phyloP scores from a whole-genome alignment of 441 rosid genomes.

The Eugenia klotzschiana region DNA sequence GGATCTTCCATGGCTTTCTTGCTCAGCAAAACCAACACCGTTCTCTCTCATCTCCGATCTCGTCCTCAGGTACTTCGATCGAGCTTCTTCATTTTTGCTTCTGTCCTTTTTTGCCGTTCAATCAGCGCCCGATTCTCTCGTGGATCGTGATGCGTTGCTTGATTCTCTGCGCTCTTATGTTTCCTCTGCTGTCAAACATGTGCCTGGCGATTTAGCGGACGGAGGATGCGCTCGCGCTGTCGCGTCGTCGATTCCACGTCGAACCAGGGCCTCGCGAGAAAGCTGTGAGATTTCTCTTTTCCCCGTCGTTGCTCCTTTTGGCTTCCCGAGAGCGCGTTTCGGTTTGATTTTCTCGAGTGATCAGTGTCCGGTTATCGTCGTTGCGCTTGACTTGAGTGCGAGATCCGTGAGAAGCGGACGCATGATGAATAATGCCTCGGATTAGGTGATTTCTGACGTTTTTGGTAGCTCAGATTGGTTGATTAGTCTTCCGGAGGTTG shows the following conservation, averaged over 20 bases:
- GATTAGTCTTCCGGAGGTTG: not conserved
- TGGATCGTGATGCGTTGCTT: not conserved
- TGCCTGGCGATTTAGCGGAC: constrained; percentile 14
- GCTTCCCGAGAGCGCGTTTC: not conserved
- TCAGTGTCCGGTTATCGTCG: not conserved
- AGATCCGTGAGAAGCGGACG: not conserved
- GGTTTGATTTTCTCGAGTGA: not conserved
- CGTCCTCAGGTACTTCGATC: constrained; percentile 28
- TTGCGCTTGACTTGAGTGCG: not conserved
- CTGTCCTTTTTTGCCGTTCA: not conserved
- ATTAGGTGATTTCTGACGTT: not conserved
- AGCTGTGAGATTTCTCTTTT: constrained; percentile 42
- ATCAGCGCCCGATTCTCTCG: not conserved
- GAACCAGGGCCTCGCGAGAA: constrained; percentile 75
- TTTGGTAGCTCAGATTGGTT: not conserved
- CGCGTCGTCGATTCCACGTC: constrained; percentile 57
- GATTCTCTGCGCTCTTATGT: not conserved
- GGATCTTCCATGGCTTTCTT: constrained; percentile 44
- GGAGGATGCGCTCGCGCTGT: constrained; percentile 22
- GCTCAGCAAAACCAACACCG: constrained; percentile 21
- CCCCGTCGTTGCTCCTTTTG: not conserved
- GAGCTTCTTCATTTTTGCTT: not conserved
- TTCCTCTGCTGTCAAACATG: not conserved
- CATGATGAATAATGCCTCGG: not conserved
- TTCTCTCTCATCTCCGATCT: constrained; percentile 50